phyloP scores from a whole-genome alignment of 2,329 filamentous ascomycete genomes.

The Laburnicola sp. region DNA sequence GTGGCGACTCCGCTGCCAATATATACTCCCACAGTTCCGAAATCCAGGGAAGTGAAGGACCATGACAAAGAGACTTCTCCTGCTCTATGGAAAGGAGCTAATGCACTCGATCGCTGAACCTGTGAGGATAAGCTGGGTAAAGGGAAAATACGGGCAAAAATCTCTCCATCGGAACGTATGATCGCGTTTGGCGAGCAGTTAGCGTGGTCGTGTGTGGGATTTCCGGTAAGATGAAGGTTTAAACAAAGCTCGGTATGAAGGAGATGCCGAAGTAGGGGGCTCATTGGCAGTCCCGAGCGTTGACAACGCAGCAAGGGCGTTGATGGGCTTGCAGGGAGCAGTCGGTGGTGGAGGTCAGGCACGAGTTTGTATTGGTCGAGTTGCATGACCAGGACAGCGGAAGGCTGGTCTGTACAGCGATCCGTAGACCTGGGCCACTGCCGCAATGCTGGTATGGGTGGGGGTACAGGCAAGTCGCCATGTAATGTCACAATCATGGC shows the following conservation, averaged over 20 bases:
- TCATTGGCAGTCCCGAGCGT: background rate
- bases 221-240: background rate
- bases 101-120: background rate
- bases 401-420: background rate
- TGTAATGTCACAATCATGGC: conserved; percentile 2
- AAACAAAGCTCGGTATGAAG: background rate
- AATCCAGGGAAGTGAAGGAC: background rate
- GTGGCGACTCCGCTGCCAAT: background rate
- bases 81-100: background rate
- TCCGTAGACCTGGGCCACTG: background rate
- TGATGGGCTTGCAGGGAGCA: background rate
- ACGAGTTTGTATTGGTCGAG: background rate
- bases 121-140: background rate
- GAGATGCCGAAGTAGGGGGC: background rate
- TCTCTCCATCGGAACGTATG: background rate
- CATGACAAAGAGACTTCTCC: background rate
- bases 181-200: background rate
- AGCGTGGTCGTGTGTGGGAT: background rate
- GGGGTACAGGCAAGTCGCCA: background rate
- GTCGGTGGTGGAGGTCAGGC: background rate
- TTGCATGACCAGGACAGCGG: background rate
- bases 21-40: background rate
- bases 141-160: background rate
- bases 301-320: background rate
- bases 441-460: background rate